Evolutionary conservation across 805 yeast species (phyloP).

Genomic region (Metschnikowia proteae): DNA sequence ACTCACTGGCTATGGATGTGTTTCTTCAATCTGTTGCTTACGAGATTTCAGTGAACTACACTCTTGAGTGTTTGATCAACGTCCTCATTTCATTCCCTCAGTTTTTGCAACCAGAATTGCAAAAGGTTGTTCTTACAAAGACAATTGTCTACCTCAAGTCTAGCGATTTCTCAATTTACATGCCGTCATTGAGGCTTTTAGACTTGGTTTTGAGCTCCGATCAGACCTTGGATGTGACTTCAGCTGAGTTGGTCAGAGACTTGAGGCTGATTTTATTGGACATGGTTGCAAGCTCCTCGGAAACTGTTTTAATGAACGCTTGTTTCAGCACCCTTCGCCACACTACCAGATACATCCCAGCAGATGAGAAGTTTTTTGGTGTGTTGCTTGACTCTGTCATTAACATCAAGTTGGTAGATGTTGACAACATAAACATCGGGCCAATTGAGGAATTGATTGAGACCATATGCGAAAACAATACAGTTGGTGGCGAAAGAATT

Average conservation of each 20-base stretch:
- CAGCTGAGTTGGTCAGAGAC: not conserved
- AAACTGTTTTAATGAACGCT: conserved; percentile 10
- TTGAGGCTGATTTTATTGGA: conserved; percentile 9
- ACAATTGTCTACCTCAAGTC: conserved; percentile 23
- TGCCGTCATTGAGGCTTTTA: conserved; percentile 21
- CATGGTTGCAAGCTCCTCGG: conserved; percentile 9
- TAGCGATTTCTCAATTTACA: conserved; percentile 25
- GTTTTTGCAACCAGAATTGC: conserved; percentile 14
- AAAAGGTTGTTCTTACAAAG: conserved; percentile 18
- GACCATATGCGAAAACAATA: conserved; percentile 8
- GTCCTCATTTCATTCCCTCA: conserved; percentile 16
- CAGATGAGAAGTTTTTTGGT: conserved; percentile 7
- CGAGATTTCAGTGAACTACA: conserved; percentile 26
- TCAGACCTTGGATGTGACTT: conserved; percentile 3
- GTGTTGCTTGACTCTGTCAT: conserved; percentile 13
- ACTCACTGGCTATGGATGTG: conserved; percentile 10
- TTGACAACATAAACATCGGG: conserved; percentile 16
- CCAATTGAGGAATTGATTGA: conserved; percentile 18
- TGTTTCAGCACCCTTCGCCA: conserved; percentile 13
- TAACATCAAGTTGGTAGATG: conserved; percentile 17
- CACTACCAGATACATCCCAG: conserved; percentile 6
- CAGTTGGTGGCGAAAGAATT: conserved; percentile 5
- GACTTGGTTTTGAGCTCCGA: conserved; percentile 7
- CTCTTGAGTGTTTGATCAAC: conserved; percentile 24
- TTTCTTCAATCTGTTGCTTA: conserved; percentile 23